Base-by-base conservation (phyloP, 2,329 filamentous ascomycete genomes). In the Aspergillus novoparasiticus region DNA sequence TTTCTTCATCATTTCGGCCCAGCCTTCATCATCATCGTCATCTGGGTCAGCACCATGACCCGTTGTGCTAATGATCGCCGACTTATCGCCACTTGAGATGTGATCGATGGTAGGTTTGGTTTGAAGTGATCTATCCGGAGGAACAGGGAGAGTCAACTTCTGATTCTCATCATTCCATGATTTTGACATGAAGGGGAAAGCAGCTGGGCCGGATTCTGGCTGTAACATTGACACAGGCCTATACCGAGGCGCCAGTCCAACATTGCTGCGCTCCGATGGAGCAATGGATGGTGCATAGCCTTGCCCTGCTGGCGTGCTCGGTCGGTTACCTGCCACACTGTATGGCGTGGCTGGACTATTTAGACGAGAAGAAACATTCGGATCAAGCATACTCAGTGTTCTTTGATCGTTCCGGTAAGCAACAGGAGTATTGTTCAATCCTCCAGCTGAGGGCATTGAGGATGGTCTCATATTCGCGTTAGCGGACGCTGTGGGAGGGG, bases 231-330 rank as follows among this genome's bases (percentile, higher is more conserved):
- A 93, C 0, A 98, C 94, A 1, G 95, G 93, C 53, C 95, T 87
- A 79, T 99, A 99, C 51, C 95, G 89, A 36, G 92, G 90, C 10
- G 95, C 93, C 58, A 96, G 85, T 19, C 95, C 95, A 65, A 97
- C 83, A 76, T 96, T 98, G 83, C 94, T 98, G 65, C 95, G 90
- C 80, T 98, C 95, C 6, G 93, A 97, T 1, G 95, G 95, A 2
- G 95, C 94, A 69, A 99, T 96, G 0, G 94, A 98, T 1, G 93
- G 89, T 1, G 93, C 86, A 78, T 98, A 98, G 10, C 86, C 77
- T 63, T 70, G 69, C 36, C 70, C 72, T 59, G 62, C 65, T 60
- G 66, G 64, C 58, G 69, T 71, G 61, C 64, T 68, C 51, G 74
- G 73, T 61, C 65, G 68, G 46, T 61, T 65, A 61, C 60, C 64